phyloP scores from a whole-genome alignment of 805 yeast genomes.

The Candida oleophila region DNA sequence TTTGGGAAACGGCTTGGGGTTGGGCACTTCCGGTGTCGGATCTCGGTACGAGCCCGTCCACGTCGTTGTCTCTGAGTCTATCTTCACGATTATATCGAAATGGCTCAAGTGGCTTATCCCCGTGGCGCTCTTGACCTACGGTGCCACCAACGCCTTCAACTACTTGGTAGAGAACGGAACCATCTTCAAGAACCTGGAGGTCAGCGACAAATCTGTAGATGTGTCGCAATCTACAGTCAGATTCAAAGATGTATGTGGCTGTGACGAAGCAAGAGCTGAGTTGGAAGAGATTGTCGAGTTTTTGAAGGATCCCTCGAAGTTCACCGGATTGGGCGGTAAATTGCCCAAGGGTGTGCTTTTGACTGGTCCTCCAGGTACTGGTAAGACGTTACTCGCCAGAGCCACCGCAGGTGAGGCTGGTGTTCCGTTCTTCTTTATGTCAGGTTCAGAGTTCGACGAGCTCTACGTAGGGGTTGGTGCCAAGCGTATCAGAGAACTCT shows the following conservation, averaged over 20 bases:
- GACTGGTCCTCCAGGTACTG: constrained; percentile 99
- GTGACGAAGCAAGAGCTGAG: constrained; percentile 97
- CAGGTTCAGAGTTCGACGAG: constrained; percentile 98
- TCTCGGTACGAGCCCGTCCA: constrained; percentile 82
- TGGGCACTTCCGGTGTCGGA: constrained; percentile 45
- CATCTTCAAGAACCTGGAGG: constrained; percentile 70
- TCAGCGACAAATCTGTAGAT: constrained; percentile 76
- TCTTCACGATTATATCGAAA: constrained; percentile 71
- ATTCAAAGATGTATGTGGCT: constrained; percentile 93
- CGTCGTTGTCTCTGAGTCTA: constrained; percentile 88
- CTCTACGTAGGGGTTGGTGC: constrained; percentile 99
- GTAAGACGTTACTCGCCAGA: constrained; percentile 93
- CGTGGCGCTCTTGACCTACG: constrained; percentile 75
- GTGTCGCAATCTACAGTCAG: constrained; percentile 82
- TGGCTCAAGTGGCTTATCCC: constrained; percentile 91
- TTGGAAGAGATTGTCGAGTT: constrained; percentile 98
- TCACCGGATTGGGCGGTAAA: constrained; percentile 96
- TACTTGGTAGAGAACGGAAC: constrained; percentile 82
- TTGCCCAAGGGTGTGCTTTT: constrained; percentile 94
- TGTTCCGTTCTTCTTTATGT: constrained; percentile 97
- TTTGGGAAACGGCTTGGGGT: constrained; percentile 12
- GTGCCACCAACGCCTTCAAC: constrained; percentile 74
- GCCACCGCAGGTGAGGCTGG: constrained; percentile 99
- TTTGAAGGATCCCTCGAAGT: constrained; percentile 91
- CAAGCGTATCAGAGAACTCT: constrained; percentile 91